Percentiles rank a stretch among this genome's conserved stretches.
Evolutionary conservation across 148 eudicot genomes (phyloP).

Genomic region (Cornus suecica): DNA sequence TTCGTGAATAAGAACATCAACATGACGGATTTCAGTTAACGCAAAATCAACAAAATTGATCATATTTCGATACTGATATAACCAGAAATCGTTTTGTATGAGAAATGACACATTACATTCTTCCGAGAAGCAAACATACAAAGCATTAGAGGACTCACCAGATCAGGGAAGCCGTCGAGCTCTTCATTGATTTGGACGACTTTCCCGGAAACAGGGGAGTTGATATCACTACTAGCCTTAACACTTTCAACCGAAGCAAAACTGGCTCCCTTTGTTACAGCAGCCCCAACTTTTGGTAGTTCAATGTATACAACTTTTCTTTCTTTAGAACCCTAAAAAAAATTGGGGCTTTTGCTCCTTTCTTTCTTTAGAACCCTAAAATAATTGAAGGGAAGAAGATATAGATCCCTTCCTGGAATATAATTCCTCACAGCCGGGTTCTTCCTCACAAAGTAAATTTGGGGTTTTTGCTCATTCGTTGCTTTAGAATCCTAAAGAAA

Average conservation of each 20-base stretch:
- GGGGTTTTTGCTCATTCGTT: too few species aligned
- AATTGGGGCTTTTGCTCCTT: constrained; percentile 83
- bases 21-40: background rate
- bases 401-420: too few species aligned
- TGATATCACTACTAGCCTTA: constrained; percentile 87
- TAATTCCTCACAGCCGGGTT: too few species aligned
- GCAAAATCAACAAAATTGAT: background rate
- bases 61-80: too few species aligned
- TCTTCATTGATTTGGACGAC: constrained; percentile 65
- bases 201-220: constrained; percentile 89
- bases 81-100: background rate
- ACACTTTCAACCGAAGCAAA: constrained; percentile 98
- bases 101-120: background rate
- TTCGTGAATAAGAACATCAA: background rate
- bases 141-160: constrained; percentile 41
- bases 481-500: too few species aligned
- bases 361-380: too few species aligned
- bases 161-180: constrained; percentile 60
- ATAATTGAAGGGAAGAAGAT: constrained; percentile 88
- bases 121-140: constrained; percentile 3
- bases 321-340: constrained; percentile 81
- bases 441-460: too few species aligned
- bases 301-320: constrained; percentile 91
- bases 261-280: constrained; percentile 60
- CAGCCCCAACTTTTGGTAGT: constrained; percentile 69